These are phyloP conservation scores for Boehmeria nivea DNA, from an alignment of 306 rosid species.

Conservation along the genomic window DNA sequence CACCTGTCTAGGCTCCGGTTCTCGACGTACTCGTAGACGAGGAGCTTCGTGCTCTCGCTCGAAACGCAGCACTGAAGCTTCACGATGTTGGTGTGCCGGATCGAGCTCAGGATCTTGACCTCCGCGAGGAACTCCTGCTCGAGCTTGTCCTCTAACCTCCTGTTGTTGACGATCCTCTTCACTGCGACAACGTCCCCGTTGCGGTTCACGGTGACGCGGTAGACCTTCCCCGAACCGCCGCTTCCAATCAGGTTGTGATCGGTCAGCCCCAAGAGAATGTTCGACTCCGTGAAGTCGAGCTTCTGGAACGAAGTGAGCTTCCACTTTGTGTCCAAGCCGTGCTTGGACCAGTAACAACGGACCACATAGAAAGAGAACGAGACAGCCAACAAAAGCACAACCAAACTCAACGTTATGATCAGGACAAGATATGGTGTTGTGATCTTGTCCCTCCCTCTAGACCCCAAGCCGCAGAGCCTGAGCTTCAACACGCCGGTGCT, in stretches of 20 bases:
- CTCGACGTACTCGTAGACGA: slow-evolving; percentile 65
- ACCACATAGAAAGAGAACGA: slow-evolving; percentile 17
- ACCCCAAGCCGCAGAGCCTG: slow-evolving; percentile 28
- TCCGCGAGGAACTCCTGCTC: slow-evolving; percentile 66
- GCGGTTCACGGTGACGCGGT: slow-evolving; percentile 36
- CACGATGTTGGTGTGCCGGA: slow-evolving; percentile 76
- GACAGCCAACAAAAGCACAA: slow-evolving; percentile 14
- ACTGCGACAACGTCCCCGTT: slow-evolving; percentile 44
- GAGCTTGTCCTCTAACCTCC: slow-evolving; percentile 50
- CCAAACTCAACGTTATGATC: slow-evolving; percentile 30
- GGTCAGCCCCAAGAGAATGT: slow-evolving; percentile 40
- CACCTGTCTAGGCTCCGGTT: slow-evolving; percentile 70
- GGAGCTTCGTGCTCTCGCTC: slow-evolving; percentile 50
- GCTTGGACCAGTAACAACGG: slow-evolving; percentile 27
- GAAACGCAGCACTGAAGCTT: slow-evolving; percentile 64
- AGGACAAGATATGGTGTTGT: slow-evolving; percentile 40
- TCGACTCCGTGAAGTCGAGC: slow-evolving; percentile 48
- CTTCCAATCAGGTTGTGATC: slow-evolving; percentile 50
- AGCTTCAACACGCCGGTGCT: slow-evolving; percentile 27
- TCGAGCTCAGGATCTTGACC: slow-evolving; percentile 57
- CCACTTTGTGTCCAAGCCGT: slow-evolving; percentile 40
- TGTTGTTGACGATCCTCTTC: slow-evolving; percentile 51
- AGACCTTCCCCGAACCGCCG: slow-evolving; percentile 83
- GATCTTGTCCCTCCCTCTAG: slow-evolving; percentile 24
- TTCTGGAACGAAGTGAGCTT: slow-evolving; percentile 64